These are phyloP conservation scores for Clonostachys rhizophaga DNA, from an alignment of 2,329 filamentous ascomycete species.

Conservation along the genomic window DNA sequence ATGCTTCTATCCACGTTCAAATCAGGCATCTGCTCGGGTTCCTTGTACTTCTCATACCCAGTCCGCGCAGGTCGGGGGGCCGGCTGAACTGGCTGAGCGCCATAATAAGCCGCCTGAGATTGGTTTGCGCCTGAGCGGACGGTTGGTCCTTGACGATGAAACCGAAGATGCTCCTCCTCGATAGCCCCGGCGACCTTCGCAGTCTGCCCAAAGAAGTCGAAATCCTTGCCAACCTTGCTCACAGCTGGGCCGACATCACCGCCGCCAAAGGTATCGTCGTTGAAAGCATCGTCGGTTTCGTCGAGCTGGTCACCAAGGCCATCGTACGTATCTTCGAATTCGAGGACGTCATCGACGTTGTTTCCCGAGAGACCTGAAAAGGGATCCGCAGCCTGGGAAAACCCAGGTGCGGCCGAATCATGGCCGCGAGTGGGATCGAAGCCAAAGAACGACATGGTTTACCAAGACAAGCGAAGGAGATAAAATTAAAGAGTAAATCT, in stretches of 20 bases:
- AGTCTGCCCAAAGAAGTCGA: conserved; percentile 94
- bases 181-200: conserved; percentile 82
- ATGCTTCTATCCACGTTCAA: conserved; percentile 90
- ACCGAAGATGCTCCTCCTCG: conserved; percentile 86
- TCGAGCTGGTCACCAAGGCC: conserved; percentile 87
- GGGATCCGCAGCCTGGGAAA: conserved; percentile 78
- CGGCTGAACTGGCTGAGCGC: conserved; percentile 15
- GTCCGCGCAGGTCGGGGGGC: conserved; percentile 60
- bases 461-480: conserved; percentile 1
- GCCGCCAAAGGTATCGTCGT: conserved; percentile 86
- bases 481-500: conserved; percentile 8
- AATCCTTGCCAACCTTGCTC: conserved; percentile 75
- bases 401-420: conserved; percentile 68
- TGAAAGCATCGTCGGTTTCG: conserved; percentile 90
- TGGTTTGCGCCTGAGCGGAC: conserved; percentile 21
- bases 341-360: conserved; percentile 52
- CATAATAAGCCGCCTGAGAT: conserved; percentile 17
- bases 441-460: conserved; percentile 84
- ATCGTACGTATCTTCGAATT: conserved; percentile 98
- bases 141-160: conserved; percentile 66
- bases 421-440: conserved; percentile 64
- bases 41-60: conserved; percentile 89
- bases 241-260: conserved; percentile 32
- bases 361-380: conserved; percentile 77
- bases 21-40: conserved; percentile 79